Evolutionary conservation across 306 rosid species (phyloP).

Genomic region (Hylodesmum podocarpum): DNA sequence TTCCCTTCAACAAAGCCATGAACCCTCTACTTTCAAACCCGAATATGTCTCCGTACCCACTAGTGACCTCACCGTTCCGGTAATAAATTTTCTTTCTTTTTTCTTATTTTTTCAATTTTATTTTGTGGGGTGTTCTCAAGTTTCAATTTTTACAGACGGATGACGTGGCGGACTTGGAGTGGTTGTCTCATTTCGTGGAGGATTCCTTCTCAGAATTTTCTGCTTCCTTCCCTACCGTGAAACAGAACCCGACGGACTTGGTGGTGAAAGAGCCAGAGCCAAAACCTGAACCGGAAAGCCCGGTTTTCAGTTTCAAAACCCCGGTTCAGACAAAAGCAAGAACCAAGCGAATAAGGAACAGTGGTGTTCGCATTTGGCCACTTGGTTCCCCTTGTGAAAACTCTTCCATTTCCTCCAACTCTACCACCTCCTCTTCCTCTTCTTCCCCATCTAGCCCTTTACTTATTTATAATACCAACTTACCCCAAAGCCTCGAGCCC

Average conservation of each 20-base stretch:
- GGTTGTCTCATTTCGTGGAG: slow-evolving; percentile 95
- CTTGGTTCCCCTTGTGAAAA: slow-evolving; percentile 58
- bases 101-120: neutral
- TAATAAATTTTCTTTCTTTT: slow-evolving; percentile 20
- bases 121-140: neutral
- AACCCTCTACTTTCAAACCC: slow-evolving; percentile 32
- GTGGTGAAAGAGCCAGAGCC: slow-evolving; percentile 29
- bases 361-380: slow-evolving; percentile 78
- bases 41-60: slow-evolving; percentile 43
- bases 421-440: slow-evolving; percentile 50
- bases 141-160: slow-evolving; percentile 61
- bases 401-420: slow-evolving; percentile 57
- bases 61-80: slow-evolving; percentile 77
- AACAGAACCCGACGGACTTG: neutral
- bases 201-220: slow-evolving; percentile 77
- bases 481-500: slow-evolving; percentile 9
- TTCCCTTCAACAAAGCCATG: slow-evolving; percentile 31
- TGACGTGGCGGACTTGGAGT: slow-evolving; percentile 80
- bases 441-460: slow-evolving; percentile 36
- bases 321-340: slow-evolving; percentile 83
- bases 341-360: slow-evolving; percentile 65
- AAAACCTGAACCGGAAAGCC: neutral
- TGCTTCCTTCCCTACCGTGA: slow-evolving; percentile 34
- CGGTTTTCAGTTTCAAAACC: slow-evolving; percentile 44
- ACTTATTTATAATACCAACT: slow-evolving; percentile 36